phyloP scores from a whole-genome alignment of 2,329 filamentous ascomycete genomes.

The Neurospora crassa region DNA sequence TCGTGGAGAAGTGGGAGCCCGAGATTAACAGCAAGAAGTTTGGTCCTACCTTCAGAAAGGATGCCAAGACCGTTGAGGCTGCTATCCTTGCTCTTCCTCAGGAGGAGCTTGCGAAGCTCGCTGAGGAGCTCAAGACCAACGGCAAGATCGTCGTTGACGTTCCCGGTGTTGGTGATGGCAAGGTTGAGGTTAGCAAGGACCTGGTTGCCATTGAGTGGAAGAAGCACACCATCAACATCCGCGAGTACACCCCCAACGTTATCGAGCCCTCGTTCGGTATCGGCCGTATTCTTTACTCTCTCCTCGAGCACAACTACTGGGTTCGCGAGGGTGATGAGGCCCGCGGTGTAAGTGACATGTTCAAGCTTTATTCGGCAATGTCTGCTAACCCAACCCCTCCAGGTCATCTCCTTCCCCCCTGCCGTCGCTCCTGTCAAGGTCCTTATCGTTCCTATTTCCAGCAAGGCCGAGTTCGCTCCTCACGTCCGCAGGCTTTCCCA shows the following conservation, averaged over 20 bases:
- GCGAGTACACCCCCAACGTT: conserved; percentile 91
- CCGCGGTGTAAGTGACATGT: conserved; percentile 59
- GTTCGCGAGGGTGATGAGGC: conserved; percentile 71
- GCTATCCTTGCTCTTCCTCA: conserved; percentile 70
- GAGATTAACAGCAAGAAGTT: conserved; percentile 94
- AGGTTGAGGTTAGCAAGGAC: conserved; percentile 70
- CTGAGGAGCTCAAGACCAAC: conserved; percentile 60
- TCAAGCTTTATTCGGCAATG: conserved; percentile 6
- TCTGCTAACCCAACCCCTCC: conserved; percentile 21
- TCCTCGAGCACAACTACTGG: conserved; percentile 97
- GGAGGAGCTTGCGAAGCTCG: conserved; percentile 69
- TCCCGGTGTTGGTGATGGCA: conserved; percentile 54
- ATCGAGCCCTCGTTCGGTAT: conserved; percentile 98
- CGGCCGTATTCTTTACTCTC: conserved; percentile 82
- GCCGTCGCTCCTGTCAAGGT: conserved; percentile 90
- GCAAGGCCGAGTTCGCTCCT: conserved; percentile 72
- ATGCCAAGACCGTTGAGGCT: conserved; percentile 75
- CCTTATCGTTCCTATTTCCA: conserved; percentile 79
- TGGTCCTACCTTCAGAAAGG: conserved; percentile 90
- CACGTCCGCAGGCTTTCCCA: conserved; percentile 62
- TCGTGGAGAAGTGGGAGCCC: conserved; percentile 78
- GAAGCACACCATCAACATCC: conserved; percentile 70
- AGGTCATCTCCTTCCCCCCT: conserved; percentile 45
- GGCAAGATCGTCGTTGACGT: conserved; percentile 75
- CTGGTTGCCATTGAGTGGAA: conserved; percentile 76